Base-by-base conservation (phyloP, 2,329 filamentous ascomycete genomes). In the Fusarium sp. region DNA sequence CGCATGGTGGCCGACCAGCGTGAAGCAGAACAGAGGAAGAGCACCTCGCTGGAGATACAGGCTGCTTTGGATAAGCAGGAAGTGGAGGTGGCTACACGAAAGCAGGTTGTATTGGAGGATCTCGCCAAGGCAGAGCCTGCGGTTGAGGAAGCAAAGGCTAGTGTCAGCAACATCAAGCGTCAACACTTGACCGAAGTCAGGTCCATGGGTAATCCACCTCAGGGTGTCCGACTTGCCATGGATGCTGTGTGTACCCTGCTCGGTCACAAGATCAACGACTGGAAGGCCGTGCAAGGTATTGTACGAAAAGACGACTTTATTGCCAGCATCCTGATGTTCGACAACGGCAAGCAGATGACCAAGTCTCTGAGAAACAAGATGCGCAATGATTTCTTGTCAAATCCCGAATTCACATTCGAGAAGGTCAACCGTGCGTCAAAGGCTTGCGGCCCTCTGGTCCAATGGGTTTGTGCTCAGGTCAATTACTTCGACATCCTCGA, bases 401-500 rank as follows among this genome's bases (percentile, higher is more conserved):
- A 96, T 77, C 91, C 95, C 6, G 94, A 98, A 61, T 99, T 98
- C 79, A 97, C 94, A 0, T 97, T 94, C 73, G 96, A 99, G 77
- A 92, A 92, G 78, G 96, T 97, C 78, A 96, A 97, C 79, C 93
- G 94, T 73, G 96, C 96, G 63, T 97, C 92, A 81, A 97, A 96
- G 82, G 96, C 96, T 45, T 99, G 96, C 78, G 96, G 96, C 74
- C 96, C 96, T 24, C 86, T 99, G 15, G 95, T 99, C 19, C 94
- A 97, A 76, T 99, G 96, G 96, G 95, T 97, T 4, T 87, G 93
- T 77, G 96, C 96, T 20, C 96, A 99, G 80, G 96, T 99, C 76
- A 94, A 92, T 75, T 99, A 97, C 79, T 97, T 95, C n/a, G 94
- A 96, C 69, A 99, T 99, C 72, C 83, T 99, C 66, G 94, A 98